phyloP scores from a whole-genome alignment of 768 basidiomycete species.

The Epithele typhae region DNA sequence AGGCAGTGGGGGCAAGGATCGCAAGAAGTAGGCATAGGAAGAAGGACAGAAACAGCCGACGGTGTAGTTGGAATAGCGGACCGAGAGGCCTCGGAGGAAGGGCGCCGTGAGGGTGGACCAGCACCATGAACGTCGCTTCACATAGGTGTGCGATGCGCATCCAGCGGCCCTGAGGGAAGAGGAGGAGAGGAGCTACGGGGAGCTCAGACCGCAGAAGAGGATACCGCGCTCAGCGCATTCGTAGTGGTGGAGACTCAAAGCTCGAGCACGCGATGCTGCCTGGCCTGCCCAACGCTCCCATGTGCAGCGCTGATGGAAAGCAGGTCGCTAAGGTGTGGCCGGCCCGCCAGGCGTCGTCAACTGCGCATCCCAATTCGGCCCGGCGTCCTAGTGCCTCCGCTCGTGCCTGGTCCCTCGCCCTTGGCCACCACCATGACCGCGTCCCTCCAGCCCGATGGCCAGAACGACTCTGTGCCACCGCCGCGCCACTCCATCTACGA shows the following conservation, averaged over 20 bases:
- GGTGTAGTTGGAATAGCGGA: not conserved
- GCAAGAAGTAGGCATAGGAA: conserved; percentile 3
- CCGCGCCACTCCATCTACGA: conserved; percentile 54
- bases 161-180: conserved; percentile 9
- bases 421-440: conserved; percentile 5
- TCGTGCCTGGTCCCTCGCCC: not conserved
- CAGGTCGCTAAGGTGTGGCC: not conserved
- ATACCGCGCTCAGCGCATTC: conserved; percentile 5
- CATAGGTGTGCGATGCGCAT: conserved; percentile 8
- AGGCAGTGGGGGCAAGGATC: conserved; percentile 2
- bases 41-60: conserved; percentile 10
- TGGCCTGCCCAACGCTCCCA: too few relatives aligned
- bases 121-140: conserved; percentile 15
- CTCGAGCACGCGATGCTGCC: too few relatives aligned
- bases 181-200: not conserved
- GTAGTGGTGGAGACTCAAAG: conserved; percentile 1
- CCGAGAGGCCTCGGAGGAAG: not conserved
- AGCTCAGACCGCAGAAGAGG: conserved; percentile 6
- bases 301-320: not conserved
- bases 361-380: too few relatives aligned
- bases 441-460: not conserved
- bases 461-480: not conserved
- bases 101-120: conserved; percentile 14
- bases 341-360: too few relatives aligned
- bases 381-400: not conserved